Evolutionary conservation across 176 grass and related monocot genomes (phyloP), one percentile per base, ranked within the genome.

Genomic region (Chrysopogon serrulatus): DNA sequence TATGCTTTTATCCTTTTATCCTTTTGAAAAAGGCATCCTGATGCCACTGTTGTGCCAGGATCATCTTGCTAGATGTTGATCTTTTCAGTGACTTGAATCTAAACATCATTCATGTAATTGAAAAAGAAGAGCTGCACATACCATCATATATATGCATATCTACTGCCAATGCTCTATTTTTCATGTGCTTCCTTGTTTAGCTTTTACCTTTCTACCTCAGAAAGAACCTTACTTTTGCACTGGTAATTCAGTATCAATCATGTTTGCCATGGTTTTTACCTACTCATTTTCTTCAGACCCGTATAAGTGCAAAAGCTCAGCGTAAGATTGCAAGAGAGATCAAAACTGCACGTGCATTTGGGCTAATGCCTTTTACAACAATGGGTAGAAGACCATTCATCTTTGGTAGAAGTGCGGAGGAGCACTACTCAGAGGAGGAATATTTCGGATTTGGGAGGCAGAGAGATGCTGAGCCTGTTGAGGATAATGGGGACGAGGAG

Each of bases 301-400:
- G 68, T 23, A 98, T 98, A 72, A 98, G 93, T 62, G 96, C 93
- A 2, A 96, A 98, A 91, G 96, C 96, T 80, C 96, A 98, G 82
- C 86, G 91, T 39, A 98, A 91, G 91, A 74, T 98, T 73, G 93
- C 96, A 30, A 90, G 93, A 56, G 96, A 98, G 85, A 98, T 98
- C 45, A 98, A 98, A 88, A 95, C 89, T 0, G 89, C 93, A 6
- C 91, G 91, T 70, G 93, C 91, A 27, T 85, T 98, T 57, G 91
- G 96, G 30, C 59, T 98, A 53, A 92, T 98, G 93, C 96, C 96
- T 54, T 98, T 98, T 81, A 94, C 96, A 42, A 88, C 87, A 6
- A 98, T 98, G 96, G 96, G 96, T 65, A 94, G 82, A 44, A 98
- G 79, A 67, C 87, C 78, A 21, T 98, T 98, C 72, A 69, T 87